Evolutionary conservation across 1,139 yeast species (phyloP), one percentile per base, ranked within the genome.

Genomic region (Hemisphaericaspora xylofermentans): DNA sequence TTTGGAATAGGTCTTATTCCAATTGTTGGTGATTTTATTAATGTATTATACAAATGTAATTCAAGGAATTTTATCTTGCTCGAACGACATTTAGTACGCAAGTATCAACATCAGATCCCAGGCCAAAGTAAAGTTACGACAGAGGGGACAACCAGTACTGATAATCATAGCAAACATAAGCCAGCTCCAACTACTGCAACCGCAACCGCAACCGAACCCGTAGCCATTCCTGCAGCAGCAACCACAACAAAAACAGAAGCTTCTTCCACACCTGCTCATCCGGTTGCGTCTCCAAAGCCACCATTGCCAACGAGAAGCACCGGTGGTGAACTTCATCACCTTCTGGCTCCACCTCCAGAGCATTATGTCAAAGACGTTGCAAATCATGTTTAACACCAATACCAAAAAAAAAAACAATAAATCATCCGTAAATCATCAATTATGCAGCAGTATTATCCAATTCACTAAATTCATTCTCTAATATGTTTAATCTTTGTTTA

Each of bases 1-100:
- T 85, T 84, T 53, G 71, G 73, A 1, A 64, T 87, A 40, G 89
- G 93, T 0, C 63, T 87, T 52, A 76, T 84, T 33, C 95, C 95
- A 1, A 47, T 86, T 31, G 78, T 86, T 14, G 95, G 95, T 9
- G 87, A 79, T 51, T 61, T 84, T 35, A 71, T 83, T 41, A 80
- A 80, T 47, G 79, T 87, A 21, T 66, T 82, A 40, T 87, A 84
- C 64, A 83, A 85, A 64, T 80, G 89, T 42, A 85, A 85, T 52
- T 82, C 88, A 25, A 65, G 95, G 46, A 87, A 87, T 57, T 81
- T 82, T 38, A 66, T 84, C 32, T 51, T 84, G 36, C 61, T 85
- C 51, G 91, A 86, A 56, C 71, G 73, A 42, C 66, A 77, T 48
- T 61, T 84, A 50, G 71, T 74, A 29, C 64, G 68, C 35, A 78